Evolutionary conservation across 73 alveolate species (phyloP), one percentile per base, ranked within the genome.

Genomic region (Breviolum minutum): DNA sequence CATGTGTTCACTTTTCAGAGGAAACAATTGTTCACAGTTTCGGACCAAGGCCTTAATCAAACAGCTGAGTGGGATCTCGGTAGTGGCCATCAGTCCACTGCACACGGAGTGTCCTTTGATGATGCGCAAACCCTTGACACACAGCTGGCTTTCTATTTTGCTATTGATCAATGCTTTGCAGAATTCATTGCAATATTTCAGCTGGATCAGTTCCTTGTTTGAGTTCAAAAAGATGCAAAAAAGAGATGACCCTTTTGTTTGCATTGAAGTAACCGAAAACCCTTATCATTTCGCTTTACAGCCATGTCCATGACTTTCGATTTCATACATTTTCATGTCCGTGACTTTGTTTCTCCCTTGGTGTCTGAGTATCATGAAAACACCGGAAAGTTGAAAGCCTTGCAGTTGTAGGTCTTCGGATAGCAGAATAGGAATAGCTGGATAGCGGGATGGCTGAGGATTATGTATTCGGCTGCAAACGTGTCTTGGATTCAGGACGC

Each of bases 71-170:
- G 97, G 97, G 89, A 64, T 16, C 26, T n/a, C 80, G 22, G 30
- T 16, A 66, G 73, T 6, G 61, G 66, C 32, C 96, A 74, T 22
- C 97, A 79, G 61, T 62, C 80, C 63, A 22, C 11, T 60, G 86
- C 66, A 3, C 97, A 92, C 60, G 97, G 97, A 22, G 30, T 79
- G 10, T 92, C 97, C 26, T 92, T 92, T 22, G 97, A 92, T 40
- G 97, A 92, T 61, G 32, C 97, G 54, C 79, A 92, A 27, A 61
- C 97, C 24, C 48, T 63, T 2, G 97, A 92, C 22, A n/a, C 76
- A 10, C 90, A 92, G 61, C 77, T 92, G 88, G 97, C 97, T 5
- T 80, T 69, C 30, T 92, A 92, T n/a, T 92, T 71, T 63, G 97
- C 97, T 54, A 61, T 92, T 63, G 97, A 92, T 74, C 88, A 74